Conservation (phyloP, 2,329 filamentous ascomycete species). For the Cladosporium sphaerospermum region DNA sequence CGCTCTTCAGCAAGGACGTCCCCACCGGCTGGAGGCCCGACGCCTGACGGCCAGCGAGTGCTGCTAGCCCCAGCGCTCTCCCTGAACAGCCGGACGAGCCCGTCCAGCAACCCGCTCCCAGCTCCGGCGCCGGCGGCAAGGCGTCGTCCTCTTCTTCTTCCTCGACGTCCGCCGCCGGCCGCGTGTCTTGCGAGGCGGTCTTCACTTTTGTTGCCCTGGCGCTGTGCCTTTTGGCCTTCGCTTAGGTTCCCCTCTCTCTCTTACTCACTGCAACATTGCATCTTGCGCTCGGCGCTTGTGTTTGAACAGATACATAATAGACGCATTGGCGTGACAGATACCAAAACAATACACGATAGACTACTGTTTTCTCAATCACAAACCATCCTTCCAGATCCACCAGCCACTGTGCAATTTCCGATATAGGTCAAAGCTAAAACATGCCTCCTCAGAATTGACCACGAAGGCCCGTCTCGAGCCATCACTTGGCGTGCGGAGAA, state of each 20-base stretch:
- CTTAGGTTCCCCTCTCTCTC: neutral
- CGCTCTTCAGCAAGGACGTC: neutral
- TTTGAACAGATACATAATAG: too few species aligned
- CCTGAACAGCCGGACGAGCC: neutral
- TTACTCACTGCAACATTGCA: neutral
- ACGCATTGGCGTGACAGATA: too few species aligned
- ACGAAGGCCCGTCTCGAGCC: neutral
- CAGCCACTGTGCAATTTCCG: too few species aligned
- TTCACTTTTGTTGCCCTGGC: neutral
- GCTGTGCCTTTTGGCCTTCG: neutral
- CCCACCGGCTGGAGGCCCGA: constrained; percentile 9
- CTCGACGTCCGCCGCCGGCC: neutral
- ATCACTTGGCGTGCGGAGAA: neutral
- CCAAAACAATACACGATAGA: too few species aligned
- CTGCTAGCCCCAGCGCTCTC: neutral
- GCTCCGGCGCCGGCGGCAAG: neutral
- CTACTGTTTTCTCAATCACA: too few species aligned
- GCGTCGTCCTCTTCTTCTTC: neutral
- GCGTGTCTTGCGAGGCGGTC: neutral
- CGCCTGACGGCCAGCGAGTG: neutral
- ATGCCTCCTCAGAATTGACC: neutral
- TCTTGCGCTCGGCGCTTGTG: too few species aligned
- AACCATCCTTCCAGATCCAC: too few species aligned
- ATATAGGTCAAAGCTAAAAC: too few species aligned
- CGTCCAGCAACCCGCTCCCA: neutral